Base-by-base conservation (phyloP, 208 protist genomes). In the Leishmania tarentolae region DNA sequence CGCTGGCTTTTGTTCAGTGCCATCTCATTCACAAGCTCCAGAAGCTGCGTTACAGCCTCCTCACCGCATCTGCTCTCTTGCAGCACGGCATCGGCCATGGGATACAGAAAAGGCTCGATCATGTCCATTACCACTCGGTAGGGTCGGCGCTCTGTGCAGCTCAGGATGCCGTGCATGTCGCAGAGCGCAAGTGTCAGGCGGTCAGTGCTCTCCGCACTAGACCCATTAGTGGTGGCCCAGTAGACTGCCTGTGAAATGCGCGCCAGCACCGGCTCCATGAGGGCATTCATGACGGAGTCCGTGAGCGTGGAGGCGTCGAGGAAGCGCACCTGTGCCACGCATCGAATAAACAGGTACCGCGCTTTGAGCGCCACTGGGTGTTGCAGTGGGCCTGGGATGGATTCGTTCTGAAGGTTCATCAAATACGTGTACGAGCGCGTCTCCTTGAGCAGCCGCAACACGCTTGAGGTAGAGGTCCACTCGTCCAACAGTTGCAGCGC, bases 111-210 rank as follows among this genome's bases (percentile, higher is more conserved):
- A 7, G 80, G 78, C 68, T 87, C 81, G 35, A 89, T 78, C 68
- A 84, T 81, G 53, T 89, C 85, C 78, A 89, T 83, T 2, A 89
- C 68, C 2, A 80, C 75, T 2, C 78, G 82, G 71, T 89, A 91
- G 13, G 75, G 79, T 42, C 85, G 81, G 19, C 81, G 83, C 66
- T 83, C 76, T 44, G 84, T 79, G 68, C 83, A 86, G 78, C 83
- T 87, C 50, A 91, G 82, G 15, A 91, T 79, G 17, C 84, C 88
- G 7, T 83, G 81, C 61, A 82, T n/a, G n/a, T 91, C 88, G 66
- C 79, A 81, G n/a, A 91, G 80, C 2, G 81, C 76, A 5, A 77
- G 75, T 4, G 81, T 68, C 3, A 85, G 50, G 24, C 50, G 44
- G 61, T 44, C 5, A 65, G 81, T 37, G 24, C 68, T 28, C 74